Percentiles rank a stretch among this genome's conserved stretches.
These are phyloP conservation scores for Boletellus ananas DNA, from an alignment of 768 basidiomycete genomes.

Conservation along the genomic window DNA sequence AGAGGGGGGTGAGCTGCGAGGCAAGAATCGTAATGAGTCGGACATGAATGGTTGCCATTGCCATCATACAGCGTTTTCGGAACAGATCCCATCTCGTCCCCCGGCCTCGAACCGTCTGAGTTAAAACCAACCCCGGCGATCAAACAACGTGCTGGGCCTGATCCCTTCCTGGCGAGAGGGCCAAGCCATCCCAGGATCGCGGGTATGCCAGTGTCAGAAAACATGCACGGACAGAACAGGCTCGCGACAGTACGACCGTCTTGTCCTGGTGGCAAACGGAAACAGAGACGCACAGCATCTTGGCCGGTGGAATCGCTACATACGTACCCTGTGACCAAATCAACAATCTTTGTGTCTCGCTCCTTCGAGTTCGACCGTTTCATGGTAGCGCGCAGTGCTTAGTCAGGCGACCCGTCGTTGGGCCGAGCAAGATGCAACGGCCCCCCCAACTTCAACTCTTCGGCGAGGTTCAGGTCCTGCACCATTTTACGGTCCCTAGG, in stretches of 20 bases:
- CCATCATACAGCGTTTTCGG: not conserved
- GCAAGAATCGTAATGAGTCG: not conserved
- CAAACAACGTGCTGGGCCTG: not conserved
- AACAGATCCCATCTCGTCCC: not conserved
- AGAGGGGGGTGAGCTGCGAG: not conserved
- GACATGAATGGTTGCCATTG: not conserved
- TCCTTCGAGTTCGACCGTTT: too few relatives aligned
- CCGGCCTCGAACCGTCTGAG: not conserved
- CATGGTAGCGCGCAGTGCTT: slow-evolving; percentile 1
- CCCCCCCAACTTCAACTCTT: too few relatives aligned
- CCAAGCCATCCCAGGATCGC: not conserved
- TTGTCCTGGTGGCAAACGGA: not conserved
- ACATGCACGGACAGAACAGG: too few relatives aligned
- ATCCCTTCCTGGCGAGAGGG: not conserved
- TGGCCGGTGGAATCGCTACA: too few relatives aligned
- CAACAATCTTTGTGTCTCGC: too few relatives aligned
- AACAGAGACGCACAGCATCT: not conserved
- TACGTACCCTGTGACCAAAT: too few relatives aligned
- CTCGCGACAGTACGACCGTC: too few relatives aligned
- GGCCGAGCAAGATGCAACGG: not conserved
- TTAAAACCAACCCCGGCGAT: not conserved
- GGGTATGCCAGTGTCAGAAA: not conserved
- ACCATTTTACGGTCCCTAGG: too few relatives aligned
- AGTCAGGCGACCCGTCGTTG: not conserved
- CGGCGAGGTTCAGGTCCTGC: too few relatives aligned